These are phyloP conservation scores for Ascosphaera apis DNA, from an alignment of 2,329 filamentous ascomycete species.

Conservation along the genomic window DNA sequence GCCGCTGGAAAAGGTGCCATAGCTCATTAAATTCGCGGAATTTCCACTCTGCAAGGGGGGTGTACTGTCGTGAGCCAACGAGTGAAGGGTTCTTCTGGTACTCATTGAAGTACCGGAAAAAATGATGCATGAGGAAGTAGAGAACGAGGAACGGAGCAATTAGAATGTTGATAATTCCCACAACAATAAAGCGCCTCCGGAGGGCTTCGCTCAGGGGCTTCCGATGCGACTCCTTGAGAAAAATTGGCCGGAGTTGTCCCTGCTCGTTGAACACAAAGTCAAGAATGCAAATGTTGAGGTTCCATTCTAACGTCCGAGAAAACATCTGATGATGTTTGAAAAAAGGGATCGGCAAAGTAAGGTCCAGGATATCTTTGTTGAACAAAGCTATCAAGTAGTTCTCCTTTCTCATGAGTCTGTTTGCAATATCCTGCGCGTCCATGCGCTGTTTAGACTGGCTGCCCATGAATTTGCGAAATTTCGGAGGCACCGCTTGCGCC, in stretches of 20 bases:
- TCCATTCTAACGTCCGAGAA: slow-evolving; percentile 80
- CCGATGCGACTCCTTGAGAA: slow-evolving; percentile 64
- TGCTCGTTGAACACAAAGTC: slow-evolving; percentile 84
- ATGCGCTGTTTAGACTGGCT: slow-evolving; percentile 83
- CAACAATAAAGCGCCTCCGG: slow-evolving; percentile 54
- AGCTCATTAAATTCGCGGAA: slow-evolving; percentile 97
- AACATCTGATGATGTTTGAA: slow-evolving; percentile 58
- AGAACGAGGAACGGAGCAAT: slow-evolving; percentile 71
- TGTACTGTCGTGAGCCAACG: slow-evolving; percentile 74
- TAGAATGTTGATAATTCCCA: slow-evolving; percentile 65
- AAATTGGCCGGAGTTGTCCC: slow-evolving; percentile 67
- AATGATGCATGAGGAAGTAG: slow-evolving; percentile 70
- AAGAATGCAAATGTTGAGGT: slow-evolving; percentile 68
- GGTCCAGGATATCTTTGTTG: slow-evolving; percentile 84
- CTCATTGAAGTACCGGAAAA: slow-evolving; percentile 92
- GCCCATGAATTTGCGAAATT: slow-evolving; percentile 40
- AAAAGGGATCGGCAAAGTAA: slow-evolving; percentile 70
- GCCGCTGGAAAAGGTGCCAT: slow-evolving; percentile 70
- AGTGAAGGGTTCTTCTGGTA: slow-evolving; percentile 84
- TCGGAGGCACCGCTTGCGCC: slow-evolving; percentile 35
- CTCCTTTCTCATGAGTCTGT: slow-evolving; percentile 83
- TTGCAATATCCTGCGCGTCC: slow-evolving; percentile 92
- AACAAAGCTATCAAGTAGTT: slow-evolving; percentile 94
- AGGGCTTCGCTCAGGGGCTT: slow-evolving; percentile 56
- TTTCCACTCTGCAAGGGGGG: slow-evolving; percentile 87